Evolutionary conservation across 2,329 filamentous ascomycete species (phyloP).

Genomic region (Diplodia sapinea): DNA sequence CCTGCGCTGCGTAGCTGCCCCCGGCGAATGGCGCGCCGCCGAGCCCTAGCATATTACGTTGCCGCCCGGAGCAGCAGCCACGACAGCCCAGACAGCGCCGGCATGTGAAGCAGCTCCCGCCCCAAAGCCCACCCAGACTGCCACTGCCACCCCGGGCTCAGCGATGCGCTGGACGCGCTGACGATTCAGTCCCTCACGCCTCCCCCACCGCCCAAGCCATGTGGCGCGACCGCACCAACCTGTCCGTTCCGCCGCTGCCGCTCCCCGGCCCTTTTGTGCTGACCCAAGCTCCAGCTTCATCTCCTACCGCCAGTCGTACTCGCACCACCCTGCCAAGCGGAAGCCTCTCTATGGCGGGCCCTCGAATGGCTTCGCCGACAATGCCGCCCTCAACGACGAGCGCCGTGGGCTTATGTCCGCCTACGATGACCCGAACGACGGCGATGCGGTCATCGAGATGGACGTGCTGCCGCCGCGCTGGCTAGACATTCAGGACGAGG

Average conservation of each 20-base stretch:
- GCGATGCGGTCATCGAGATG: conserved; percentile 98
- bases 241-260: conserved; percentile 64
- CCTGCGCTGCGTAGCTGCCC: conserved; percentile 13
- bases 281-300: conserved; percentile 73
- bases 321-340: conserved; percentile 90
- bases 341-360: conserved; percentile 67
- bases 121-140: conserved; percentile 19
- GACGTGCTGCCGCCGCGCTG: conserved; percentile 92
- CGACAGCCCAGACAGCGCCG: conserved; percentile 2
- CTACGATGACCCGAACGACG: conserved; percentile 79
- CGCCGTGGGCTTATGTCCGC: conserved; percentile 83
- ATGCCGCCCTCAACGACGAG: conserved; percentile 61
- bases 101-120: conserved; percentile 28
- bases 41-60: conserved; percentile 28
- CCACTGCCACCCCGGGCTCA: not conserved
- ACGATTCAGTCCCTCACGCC: conserved; percentile 42
- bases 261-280: conserved; percentile 38
- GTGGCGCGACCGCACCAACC: conserved; percentile 99
- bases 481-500: conserved; percentile 94
- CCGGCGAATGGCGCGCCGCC: conserved; percentile 22
- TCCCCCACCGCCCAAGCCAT: conserved; percentile 57
- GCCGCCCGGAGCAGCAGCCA: conserved; percentile 9
- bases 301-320: conserved; percentile 98
- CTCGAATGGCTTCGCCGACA: conserved; percentile 58
- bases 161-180: conserved; percentile 28